Percentiles rank a stretch among this genome's conserved stretches.
Conservation (phyloP, 1,139 yeast genomes). For the Sugiyamaella sp. region DNA sequence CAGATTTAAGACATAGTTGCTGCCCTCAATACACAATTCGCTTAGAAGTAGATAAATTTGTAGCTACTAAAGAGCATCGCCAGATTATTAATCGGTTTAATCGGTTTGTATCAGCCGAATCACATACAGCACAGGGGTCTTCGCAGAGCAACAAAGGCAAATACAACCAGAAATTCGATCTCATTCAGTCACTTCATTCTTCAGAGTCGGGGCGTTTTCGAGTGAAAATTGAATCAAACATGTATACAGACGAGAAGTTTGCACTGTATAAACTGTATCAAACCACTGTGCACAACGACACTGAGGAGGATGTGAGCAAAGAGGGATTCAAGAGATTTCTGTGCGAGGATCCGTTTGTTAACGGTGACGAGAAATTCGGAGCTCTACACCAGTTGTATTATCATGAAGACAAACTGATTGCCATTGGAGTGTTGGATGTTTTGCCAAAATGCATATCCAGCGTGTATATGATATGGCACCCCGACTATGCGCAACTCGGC, state of each 20-base stretch:
- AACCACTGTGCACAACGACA: constrained; percentile 64
- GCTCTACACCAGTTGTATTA: constrained; percentile 79
- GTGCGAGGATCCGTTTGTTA: constrained; percentile 66
- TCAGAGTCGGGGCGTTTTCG: constrained; percentile 43
- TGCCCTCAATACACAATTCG: constrained; percentile 85
- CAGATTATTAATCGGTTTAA: constrained; percentile 66
- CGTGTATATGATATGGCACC: constrained; percentile 89
- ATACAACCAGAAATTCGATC: constrained; percentile 39
- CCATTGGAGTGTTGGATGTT: constrained; percentile 76
- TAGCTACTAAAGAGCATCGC: constrained; percentile 66
- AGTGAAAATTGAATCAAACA: constrained; percentile 58
- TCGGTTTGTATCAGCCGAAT: constrained; percentile 41
- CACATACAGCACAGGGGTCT: not conserved
- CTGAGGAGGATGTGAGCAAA: constrained; percentile 49
- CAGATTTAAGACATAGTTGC: constrained; percentile 72
- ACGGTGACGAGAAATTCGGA: constrained; percentile 41
- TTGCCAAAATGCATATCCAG: constrained; percentile 79
- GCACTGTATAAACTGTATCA: constrained; percentile 72
- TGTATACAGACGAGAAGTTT: constrained; percentile 62
- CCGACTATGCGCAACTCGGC: constrained; percentile 68
- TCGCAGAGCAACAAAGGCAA: constrained; percentile 21
- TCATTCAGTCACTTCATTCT: constrained; percentile 34
- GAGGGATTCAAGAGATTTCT: constrained; percentile 63
- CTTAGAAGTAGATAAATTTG: constrained; percentile 52
- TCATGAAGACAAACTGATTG: constrained; percentile 63